A percentile compares a stretch with the other conserved stretches of the same genome.
Evolutionary conservation across 1,284 basidiomycete genomes (phyloP).

Genomic region (Farysia itapuensis): DNA sequence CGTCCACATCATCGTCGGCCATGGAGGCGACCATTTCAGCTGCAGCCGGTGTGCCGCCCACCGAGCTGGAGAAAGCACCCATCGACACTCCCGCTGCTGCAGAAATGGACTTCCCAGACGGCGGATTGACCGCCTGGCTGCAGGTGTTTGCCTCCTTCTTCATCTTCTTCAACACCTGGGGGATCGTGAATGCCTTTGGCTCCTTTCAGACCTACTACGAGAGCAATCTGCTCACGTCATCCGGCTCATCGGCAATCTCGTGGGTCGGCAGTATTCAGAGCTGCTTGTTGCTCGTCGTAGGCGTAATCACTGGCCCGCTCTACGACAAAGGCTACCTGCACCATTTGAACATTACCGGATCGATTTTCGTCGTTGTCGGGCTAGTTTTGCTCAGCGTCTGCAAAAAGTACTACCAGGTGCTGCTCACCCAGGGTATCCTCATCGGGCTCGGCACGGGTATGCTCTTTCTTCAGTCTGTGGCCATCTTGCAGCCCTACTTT

Average conservation of each 20-base stretch:
- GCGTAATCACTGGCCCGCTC: conserved; percentile 4
- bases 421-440: too few relatives aligned
- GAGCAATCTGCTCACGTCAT: not conserved
- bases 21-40: too few relatives aligned
- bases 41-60: too few relatives aligned
- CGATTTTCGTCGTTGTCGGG: too few relatives aligned
- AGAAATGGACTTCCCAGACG: conserved; percentile 10
- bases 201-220: conserved; percentile 13
- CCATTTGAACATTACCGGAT: too few relatives aligned
- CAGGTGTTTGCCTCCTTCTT: conserved; percentile 10
- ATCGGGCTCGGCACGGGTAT: too few relatives aligned
- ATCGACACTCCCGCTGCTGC: too few relatives aligned
- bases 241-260: conserved; percentile 8
- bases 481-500: conserved; percentile 7
- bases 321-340: too few relatives aligned
- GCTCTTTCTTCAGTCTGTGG: conserved; percentile 4
- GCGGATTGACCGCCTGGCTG: conserved; percentile 15
- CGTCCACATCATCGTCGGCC: too few relatives aligned
- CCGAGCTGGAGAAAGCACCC: too few relatives aligned
- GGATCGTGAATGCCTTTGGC: conserved; percentile 21
- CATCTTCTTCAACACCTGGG: conserved; percentile 17
- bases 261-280: conserved; percentile 12
- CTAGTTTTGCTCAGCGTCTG: too few relatives aligned
- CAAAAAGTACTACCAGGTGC: too few relatives aligned
- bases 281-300: conserved; percentile 5